Conservation (phyloP, 305 asterid genomes). For the Rubia balearica region DNA sequence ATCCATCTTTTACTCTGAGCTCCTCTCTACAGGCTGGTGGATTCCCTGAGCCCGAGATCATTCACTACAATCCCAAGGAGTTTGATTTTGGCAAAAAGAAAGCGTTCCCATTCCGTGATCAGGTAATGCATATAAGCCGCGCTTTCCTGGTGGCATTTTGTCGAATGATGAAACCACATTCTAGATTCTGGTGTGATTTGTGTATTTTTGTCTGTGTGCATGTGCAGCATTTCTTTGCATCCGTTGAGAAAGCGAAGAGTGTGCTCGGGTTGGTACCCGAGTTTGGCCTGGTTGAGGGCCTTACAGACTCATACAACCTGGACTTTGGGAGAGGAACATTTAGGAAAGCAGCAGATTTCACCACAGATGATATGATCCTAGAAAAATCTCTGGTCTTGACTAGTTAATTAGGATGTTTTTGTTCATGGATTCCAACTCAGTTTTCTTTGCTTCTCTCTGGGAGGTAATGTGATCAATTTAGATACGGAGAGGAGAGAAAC, state of each 20-base stretch:
- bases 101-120: constrained; percentile 86
- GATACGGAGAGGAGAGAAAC: background rate
- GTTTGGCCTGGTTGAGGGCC: constrained; percentile 67
- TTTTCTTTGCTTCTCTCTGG: background rate
- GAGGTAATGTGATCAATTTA: background rate
- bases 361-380: constrained; percentile 90
- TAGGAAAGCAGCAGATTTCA: constrained; percentile 90
- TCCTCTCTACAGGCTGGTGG: constrained; percentile 67
- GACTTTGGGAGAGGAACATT: constrained; percentile 93
- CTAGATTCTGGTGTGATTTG: background rate
- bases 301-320: constrained; percentile 80
- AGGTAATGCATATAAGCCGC: constrained; percentile 33
- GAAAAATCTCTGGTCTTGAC: constrained; percentile 66
- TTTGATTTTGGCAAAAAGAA: constrained; percentile 92
- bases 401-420: constrained; percentile 19
- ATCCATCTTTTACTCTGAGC: background rate
- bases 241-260: constrained; percentile 84
- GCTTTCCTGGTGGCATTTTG: background rate
- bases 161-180: background rate
- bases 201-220: background rate
- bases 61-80: constrained; percentile 90
- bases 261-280: constrained; percentile 76
- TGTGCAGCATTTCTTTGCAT: constrained; percentile 93
- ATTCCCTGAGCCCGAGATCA: constrained; percentile 81
- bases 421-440: background rate